Conservation (phyloP, 192 early-diverging fungal genomes). For the Backusella liffmaniae region DNA sequence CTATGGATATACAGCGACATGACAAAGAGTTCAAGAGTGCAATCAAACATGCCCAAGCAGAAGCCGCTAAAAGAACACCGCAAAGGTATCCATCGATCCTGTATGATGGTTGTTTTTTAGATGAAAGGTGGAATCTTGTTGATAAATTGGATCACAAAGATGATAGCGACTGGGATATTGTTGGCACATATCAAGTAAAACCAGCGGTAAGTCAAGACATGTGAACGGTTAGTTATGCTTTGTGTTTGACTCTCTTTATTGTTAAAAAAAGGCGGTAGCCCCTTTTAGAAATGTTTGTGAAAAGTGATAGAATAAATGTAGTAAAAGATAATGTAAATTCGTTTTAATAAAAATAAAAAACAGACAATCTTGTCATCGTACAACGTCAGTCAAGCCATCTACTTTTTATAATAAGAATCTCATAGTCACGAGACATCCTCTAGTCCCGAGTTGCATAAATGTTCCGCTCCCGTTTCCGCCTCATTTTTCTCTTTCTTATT, state of each 20-base stretch:
- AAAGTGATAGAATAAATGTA: neutral
- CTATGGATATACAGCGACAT: neutral
- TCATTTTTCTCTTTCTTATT: neutral
- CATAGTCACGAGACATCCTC: neutral
- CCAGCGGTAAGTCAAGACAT: neutral
- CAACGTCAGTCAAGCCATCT: no score
- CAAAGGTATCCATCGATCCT: neutral
- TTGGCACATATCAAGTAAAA: neutral
- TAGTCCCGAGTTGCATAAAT: neutral
- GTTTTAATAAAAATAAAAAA: no score
- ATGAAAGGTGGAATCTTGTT: neutral
- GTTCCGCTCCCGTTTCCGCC: neutral
- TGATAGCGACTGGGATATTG: neutral
- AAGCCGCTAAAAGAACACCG: neutral
- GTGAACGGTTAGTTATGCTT: neutral
- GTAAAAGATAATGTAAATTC: no score
- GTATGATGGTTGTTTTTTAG: neutral
- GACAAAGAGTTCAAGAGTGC: neutral
- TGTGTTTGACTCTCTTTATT: neutral
- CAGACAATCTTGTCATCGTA: no score
- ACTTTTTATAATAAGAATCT: neutral
- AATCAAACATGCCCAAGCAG: neutral
- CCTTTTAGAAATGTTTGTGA: neutral
- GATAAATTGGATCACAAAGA: neutral
- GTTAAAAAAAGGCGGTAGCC: neutral